A percentile compares a stretch with the other conserved stretches of the same genome.
Evolutionary conservation across 2,329 filamentous ascomycete genomes (phyloP).

Genomic region (Colletotrichum sansevieriae): DNA sequence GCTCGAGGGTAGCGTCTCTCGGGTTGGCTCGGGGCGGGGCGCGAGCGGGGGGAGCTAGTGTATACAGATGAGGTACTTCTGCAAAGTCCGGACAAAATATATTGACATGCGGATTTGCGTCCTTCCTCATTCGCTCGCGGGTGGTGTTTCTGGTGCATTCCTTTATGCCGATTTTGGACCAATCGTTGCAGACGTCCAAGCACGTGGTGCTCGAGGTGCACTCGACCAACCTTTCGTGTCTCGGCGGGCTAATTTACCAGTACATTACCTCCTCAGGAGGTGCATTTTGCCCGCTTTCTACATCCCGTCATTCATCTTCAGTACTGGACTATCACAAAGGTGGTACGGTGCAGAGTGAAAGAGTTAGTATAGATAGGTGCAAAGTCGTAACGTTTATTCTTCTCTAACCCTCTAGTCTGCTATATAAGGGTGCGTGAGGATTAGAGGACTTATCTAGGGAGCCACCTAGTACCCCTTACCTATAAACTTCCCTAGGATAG

Average conservation of each 20-base stretch:
- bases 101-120: background rate
- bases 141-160: background rate
- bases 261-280: too few relatives aligned
- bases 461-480: too few relatives aligned
- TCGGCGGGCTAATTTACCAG: background rate
- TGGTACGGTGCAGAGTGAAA: too few relatives aligned
- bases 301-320: background rate
- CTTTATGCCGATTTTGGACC: conserved; percentile 2
- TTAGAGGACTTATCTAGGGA: too few relatives aligned
- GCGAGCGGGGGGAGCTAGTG: background rate
- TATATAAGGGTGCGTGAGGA: too few relatives aligned
- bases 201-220: conserved; percentile 1
- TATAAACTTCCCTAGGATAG: too few relatives aligned
- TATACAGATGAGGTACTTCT: background rate
- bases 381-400: too few relatives aligned
- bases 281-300: too few relatives aligned
- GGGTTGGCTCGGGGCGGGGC: conserved; percentile 7
- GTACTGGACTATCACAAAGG: too few relatives aligned
- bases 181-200: conserved; percentile 1
- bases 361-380: too few relatives aligned
- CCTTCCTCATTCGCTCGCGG: conserved; percentile 6
- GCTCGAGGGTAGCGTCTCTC: conserved; percentile 12
- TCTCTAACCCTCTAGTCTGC: too few relatives aligned
- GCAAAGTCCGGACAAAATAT: background rate
- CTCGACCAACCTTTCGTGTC: background rate